A percentile compares a stretch with the other conserved stretches of the same genome.
These are phyloP conservation scores for Agaricus bisporus DNA, from an alignment of 768 basidiomycete species.

Conservation along the genomic window DNA sequence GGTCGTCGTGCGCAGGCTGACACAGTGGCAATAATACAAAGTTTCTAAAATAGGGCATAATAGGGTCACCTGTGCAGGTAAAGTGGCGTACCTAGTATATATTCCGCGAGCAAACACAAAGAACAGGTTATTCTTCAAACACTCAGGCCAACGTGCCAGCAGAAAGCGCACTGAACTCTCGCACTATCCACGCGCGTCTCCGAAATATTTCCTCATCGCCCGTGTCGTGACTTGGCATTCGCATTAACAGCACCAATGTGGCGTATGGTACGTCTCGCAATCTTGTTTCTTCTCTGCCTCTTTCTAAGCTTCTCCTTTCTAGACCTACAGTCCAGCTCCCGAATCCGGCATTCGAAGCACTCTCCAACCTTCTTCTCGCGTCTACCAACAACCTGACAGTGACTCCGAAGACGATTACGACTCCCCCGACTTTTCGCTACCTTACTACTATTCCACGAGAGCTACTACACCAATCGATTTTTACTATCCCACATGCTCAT, in stretches of 20 bases:
- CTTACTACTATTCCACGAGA: background rate
- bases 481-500: background rate
- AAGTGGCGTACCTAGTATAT: background rate
- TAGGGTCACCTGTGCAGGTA: conserved; percentile 4
- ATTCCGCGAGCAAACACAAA: background rate
- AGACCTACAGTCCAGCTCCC: conserved; percentile 8
- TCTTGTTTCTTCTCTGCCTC: background rate
- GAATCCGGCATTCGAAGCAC: conserved; percentile 7
- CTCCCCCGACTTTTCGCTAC: background rate
- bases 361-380: background rate
- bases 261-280: conserved; percentile 1
- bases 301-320: background rate
- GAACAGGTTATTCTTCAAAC: background rate
- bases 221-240: background rate
- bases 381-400: background rate
- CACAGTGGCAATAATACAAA: background rate
- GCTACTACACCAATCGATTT: background rate
- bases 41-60: background rate
- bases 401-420: background rate
- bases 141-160: background rate
- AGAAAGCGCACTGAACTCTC: background rate
- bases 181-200: background rate
- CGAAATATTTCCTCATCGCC: background rate
- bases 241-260: background rate
- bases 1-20: background rate